Evolutionary conservation across 1,139 yeast genomes (phyloP), one percentile per base, ranked within the genome.

Genomic region (Sugiyamaella japonica): DNA sequence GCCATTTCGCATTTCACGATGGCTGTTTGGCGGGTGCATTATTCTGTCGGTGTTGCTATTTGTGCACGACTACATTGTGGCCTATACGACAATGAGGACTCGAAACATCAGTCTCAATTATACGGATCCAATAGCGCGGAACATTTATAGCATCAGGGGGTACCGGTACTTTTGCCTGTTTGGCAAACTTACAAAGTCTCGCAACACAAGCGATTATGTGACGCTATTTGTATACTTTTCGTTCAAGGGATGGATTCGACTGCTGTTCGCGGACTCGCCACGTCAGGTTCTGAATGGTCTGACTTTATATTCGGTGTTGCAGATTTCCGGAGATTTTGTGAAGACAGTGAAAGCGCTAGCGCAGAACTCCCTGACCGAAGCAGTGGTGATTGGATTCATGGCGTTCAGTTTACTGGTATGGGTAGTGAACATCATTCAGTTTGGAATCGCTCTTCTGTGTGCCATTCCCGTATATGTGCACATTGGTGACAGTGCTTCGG

Each of bases 21-120:
- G 96, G 90, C 75, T 89, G 13, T 89, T 89, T 68, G 85, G 91
- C 8, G 89, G 86, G 1, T 89, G 97, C 68, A 89, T 89, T 58
- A 78, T 89, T n/a, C 80, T 88, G 56, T 85, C 93, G 23, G 76
- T 87, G 53, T 72, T 80, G 7, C 73, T 87, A 29, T 66, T 86
- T 48, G 60, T 82, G 0, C 82, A 82, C 69, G 87, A 84, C 56
- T 75, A 81, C 70, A 62, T 82, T 6, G 74, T 82, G 72, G 95
- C 90, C 0, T 72, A 81, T 29, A 76, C 78, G 50, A 77, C 85
- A 15, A 83, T 77, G 62, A 73, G 79, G 49, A 82, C 89, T 3
- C 74, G 78, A 56, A 85, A 84, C 68, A 85, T 89, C 50, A 86
- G 93, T 2, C 72, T 83, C 58, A 82, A 85, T 2, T 89, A 87